Evolutionary conservation across 1,139 yeast species (phyloP), one percentile per base, ranked within the genome.

Genomic region (Candida tropicalis): DNA sequence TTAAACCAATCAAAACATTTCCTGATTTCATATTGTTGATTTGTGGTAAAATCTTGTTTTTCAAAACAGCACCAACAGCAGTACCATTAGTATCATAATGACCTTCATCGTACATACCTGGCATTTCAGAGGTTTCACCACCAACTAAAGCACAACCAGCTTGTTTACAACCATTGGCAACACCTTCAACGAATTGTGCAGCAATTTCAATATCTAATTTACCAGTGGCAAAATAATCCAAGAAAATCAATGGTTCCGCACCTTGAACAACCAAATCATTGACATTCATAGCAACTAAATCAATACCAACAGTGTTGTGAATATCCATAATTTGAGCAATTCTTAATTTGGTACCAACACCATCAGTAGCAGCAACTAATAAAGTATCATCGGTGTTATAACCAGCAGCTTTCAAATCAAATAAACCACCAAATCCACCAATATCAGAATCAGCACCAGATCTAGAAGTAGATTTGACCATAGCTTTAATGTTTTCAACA

Each of bases 61-160:
- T 87, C 54, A 78, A 72, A n/a, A 95, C 98, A n/a, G 99, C 99
- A 58, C 99, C 99, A 41, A 95, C 91, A 41, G 97, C 95, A 34
- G 99, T 93, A 66, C 99, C 99, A 59, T 93, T 93, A 47, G 97
- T 91, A 67, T 95, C 99, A 63, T 95, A 95, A 66, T 95, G 99
- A 36, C 95, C 95, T 46, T 83, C 90, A 46, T 84, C 87, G 61
- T 95, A 95, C 86, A 95, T 89, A 53, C 99, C 99, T 33, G 99
- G 99, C 99, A 95, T 95, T 75, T 95, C 99, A 45, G 96, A 88
- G 39, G 99, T 95, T 68, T 95, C 99, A 54, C 99, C 99, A 44
- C 99, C 99, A 48, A 95, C 97, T 49, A 95, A 77, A 7, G 99
- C 99, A 77, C 99, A 93, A 11, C 96, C 97, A 29, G 99, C 89